A percentile compares a stretch with the other conserved stretches of the same genome.
These are phyloP conservation scores for Sporodiniella umbellata DNA, from an alignment of 371 early-diverging fungal genomes.

Conservation along the genomic window DNA sequence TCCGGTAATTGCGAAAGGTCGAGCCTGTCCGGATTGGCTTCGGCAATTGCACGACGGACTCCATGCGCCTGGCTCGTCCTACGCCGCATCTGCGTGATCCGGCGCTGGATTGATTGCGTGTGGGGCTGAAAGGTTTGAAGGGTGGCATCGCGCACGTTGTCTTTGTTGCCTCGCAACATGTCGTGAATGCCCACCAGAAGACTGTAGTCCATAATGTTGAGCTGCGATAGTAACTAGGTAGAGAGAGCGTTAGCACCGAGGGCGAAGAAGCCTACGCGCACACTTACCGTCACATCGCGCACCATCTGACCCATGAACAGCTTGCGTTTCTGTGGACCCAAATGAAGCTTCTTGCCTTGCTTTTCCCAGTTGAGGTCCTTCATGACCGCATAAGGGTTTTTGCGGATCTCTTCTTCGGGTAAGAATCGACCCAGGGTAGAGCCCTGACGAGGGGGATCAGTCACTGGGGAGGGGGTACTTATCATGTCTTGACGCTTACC, in stretches of 20 bases:
- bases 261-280: background rate
- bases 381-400: constrained; percentile 79
- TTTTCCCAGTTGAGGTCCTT: constrained; percentile 94
- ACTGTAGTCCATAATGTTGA: constrained; percentile 87
- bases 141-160: constrained; percentile 81
- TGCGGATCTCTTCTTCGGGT: constrained; percentile 66
- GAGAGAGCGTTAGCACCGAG: constrained; percentile 75
- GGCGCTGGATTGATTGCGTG: constrained; percentile 44
- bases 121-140: constrained; percentile 65
- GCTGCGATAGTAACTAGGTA: constrained; percentile 72
- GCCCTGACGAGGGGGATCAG: constrained; percentile 12
- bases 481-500: too few species aligned
- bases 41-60: constrained; percentile 66
- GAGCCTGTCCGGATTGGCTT: constrained; percentile 66
- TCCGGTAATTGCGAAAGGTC: constrained; percentile 47
- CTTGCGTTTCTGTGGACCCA: constrained; percentile 79
- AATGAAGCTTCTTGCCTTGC: constrained; percentile 61
- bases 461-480: too few species aligned
- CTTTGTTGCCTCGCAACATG: constrained; percentile 73
- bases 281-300: constrained; percentile 64
- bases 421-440: constrained; percentile 82
- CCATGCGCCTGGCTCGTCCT: constrained; percentile 64
- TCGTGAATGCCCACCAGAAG: constrained; percentile 90
- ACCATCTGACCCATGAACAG: constrained; percentile 80
- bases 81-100: constrained; percentile 38